These are phyloP conservation scores for Schwanniomyces occidentalis DNA, from an alignment of 805 yeast species.

Conservation along the genomic window DNA sequence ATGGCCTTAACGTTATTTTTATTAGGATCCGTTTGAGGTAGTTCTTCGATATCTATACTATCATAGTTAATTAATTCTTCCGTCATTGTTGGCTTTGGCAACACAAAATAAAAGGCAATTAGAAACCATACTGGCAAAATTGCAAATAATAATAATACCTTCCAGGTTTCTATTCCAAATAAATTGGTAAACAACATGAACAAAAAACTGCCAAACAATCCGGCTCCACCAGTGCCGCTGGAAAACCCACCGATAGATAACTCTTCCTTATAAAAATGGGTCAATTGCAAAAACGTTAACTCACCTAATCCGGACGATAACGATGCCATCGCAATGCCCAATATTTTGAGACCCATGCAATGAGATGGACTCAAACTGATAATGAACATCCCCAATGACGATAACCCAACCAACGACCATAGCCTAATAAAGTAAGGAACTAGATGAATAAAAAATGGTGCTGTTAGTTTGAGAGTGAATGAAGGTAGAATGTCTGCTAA, in stretches of 20 bases:
- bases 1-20: background rate
- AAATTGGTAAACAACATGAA: conserved; percentile 75
- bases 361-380: conserved; percentile 46
- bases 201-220: conserved; percentile 75
- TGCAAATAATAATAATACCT: conserved; percentile 58
- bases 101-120: conserved; percentile 21
- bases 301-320: conserved; percentile 89
- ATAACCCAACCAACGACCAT: conserved; percentile 52
- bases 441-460: conserved; percentile 77
- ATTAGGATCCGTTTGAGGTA: background rate
- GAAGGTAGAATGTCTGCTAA: conserved; percentile 88
- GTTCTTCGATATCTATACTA: background rate
- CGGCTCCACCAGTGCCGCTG: conserved; percentile 96
- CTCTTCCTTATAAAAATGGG: conserved; percentile 66
- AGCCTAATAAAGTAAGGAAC: conserved; percentile 63
- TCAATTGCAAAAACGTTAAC: conserved; percentile 79
- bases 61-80: conserved; percentile 6
- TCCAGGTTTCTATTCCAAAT: conserved; percentile 52
- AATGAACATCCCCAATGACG: conserved; percentile 72
- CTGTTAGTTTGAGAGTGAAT: conserved; percentile 62
- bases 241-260: conserved; percentile 83
- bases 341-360: conserved; percentile 41
- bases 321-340: conserved; percentile 81
- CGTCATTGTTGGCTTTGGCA: conserved; percentile 19
- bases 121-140: conserved; percentile 56